phyloP scores from a whole-genome alignment of 2,329 filamentous ascomycete genomes.

The Seiridium unicorne region DNA sequence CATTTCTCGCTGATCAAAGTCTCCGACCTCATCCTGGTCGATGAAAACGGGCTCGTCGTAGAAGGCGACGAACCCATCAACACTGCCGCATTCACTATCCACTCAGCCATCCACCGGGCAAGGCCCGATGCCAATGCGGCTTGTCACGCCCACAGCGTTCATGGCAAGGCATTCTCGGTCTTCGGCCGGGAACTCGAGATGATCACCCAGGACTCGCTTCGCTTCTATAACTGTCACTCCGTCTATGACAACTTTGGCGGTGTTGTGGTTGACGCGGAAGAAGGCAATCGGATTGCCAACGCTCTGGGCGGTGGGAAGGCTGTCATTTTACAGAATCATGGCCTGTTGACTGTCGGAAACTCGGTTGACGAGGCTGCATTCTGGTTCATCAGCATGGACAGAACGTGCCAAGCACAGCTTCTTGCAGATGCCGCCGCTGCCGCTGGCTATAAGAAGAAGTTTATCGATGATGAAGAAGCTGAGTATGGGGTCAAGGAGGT shows the following conservation, averaged over 20 bases:
- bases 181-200: slow-evolving; percentile 60
- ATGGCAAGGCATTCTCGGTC: slow-evolving; percentile 58
- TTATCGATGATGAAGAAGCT: slow-evolving; percentile 27
- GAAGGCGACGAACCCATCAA: slow-evolving; percentile 57
- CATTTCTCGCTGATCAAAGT: slow-evolving; percentile 62
- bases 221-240: slow-evolving; percentile 57
- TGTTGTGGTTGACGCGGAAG: slow-evolving; percentile 57
- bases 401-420: slow-evolving; percentile 60
- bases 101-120: slow-evolving; percentile 57
- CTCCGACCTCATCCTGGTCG: slow-evolving; percentile 58
- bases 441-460: slow-evolving; percentile 22
- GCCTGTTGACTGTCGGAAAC: slow-evolving; percentile 58
- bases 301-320: slow-evolving; percentile 55
- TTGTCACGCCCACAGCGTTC: slow-evolving; percentile 59
- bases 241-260: slow-evolving; percentile 61
- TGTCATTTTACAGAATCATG: slow-evolving; percentile 62
- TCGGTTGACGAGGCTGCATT: slow-evolving; percentile 67
- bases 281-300: slow-evolving; percentile 54
- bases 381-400: slow-evolving; percentile 60
- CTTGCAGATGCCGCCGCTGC: slow-evolving; percentile 55
- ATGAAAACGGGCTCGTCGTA: slow-evolving; percentile 54
- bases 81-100: slow-evolving; percentile 60
- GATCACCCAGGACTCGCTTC: slow-evolving; percentile 58
- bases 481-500: slow-evolving; percentile 21
- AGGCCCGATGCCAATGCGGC: slow-evolving; percentile 58